Conservation (phyloP, 306 rosid genomes). For the Sechiopsis laciniata region DNA sequence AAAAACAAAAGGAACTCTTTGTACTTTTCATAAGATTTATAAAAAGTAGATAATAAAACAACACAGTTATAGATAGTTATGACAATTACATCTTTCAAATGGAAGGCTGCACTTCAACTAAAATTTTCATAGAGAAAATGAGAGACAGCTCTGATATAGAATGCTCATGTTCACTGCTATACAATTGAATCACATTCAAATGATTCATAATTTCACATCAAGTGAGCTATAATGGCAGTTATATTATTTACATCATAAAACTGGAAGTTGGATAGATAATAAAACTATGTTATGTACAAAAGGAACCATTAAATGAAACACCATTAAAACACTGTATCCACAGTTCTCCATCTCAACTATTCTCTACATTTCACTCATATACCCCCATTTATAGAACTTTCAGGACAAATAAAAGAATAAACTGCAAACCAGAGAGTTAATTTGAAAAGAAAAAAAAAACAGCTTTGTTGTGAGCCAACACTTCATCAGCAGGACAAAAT, state of each 20-base stretch:
- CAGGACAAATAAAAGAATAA: conserved; percentile 31
- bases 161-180: conserved; percentile 11
- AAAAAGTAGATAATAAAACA: too few species aligned
- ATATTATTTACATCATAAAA: conserved; percentile 57
- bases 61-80: too few species aligned
- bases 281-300: conserved; percentile 54
- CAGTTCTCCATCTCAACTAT: conserved; percentile 21
- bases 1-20: too few species aligned
- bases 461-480: conserved; percentile 9
- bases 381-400: conserved; percentile 46
- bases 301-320: conserved; percentile 15
- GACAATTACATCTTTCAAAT: too few species aligned
- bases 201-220: background rate
- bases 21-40: too few species aligned
- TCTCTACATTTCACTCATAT: conserved; percentile 52
- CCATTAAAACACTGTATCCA: conserved; percentile 15
- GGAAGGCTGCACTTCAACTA: too few species aligned
- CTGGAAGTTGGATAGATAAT: conserved; percentile 41
- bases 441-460: background rate
- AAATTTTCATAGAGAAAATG: background rate
- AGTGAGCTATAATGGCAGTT: conserved; percentile 19
- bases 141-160: background rate
- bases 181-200: conserved; percentile 15
- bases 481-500: conserved; percentile 15
- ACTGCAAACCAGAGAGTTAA: conserved; percentile 23